Conservation (phyloP, 257 asterid species). For the Nicotiana paniculata region DNA sequence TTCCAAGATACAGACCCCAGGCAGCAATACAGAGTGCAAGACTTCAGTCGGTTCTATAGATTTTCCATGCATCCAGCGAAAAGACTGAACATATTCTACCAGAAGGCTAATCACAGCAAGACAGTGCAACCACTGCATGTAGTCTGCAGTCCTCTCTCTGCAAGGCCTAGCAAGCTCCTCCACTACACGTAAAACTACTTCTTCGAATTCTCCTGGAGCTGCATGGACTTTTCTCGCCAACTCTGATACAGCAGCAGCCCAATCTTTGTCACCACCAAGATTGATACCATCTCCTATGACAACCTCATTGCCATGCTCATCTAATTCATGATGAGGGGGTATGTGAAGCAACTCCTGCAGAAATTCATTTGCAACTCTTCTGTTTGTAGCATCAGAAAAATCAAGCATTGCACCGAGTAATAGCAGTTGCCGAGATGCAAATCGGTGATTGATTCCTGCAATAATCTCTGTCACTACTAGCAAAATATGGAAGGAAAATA, state of each 20-base stretch:
- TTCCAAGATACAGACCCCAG: constrained; percentile 58
- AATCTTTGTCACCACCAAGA: constrained; percentile 91
- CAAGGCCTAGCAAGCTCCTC: constrained; percentile 90
- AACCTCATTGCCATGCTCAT: constrained; percentile 63
- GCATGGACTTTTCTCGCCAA: constrained; percentile 76
- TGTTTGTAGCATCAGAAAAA: constrained; percentile 80
- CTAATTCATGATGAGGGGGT: constrained; percentile 68
- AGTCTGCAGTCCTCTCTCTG: constrained; percentile 91
- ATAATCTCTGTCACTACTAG: constrained; percentile 11
- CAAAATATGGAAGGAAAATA: constrained; percentile 4
- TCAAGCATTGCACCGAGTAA: constrained; percentile 84
- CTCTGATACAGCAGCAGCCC: constrained; percentile 88
- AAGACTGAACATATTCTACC: constrained; percentile 65
- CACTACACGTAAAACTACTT: constrained; percentile 58
- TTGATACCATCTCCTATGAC: constrained; percentile 85
- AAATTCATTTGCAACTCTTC: constrained; percentile 79
- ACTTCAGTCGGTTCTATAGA: constrained; percentile 73
- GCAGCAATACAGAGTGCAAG: constrained; percentile 76
- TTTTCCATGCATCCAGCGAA: constrained; percentile 58
- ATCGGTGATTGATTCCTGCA: constrained; percentile 75
- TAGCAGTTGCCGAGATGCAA: constrained; percentile 82
- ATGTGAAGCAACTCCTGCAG: constrained; percentile 65
- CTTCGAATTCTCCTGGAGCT: constrained; percentile 77
- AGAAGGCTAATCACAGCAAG: constrained; percentile 79
- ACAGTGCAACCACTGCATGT: constrained; percentile 85